Percentiles rank a stretch among this genome's conserved stretches.
phyloP scores from a whole-genome alignment of 345 rosid species.

The Brassica cretica region DNA sequence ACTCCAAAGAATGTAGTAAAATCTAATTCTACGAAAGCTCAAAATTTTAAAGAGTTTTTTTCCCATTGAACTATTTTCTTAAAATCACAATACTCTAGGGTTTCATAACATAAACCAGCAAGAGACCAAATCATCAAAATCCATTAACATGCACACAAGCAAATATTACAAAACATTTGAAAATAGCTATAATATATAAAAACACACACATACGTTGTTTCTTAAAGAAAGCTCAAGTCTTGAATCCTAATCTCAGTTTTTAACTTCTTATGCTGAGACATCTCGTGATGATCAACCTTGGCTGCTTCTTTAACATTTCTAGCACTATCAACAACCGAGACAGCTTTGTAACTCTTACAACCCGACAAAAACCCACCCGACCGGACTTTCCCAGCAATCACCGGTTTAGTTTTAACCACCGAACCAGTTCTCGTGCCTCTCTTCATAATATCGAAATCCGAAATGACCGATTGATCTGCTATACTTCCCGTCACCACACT shows the following conservation, averaged over 20 bases:
- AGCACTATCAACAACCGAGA: conserved; percentile 55
- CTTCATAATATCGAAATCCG: conserved; percentile 53
- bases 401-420: conserved; percentile 23
- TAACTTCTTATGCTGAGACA: conserved; percentile 35
- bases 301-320: conserved; percentile 25
- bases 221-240: conserved; percentile 41
- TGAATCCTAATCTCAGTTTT: conserved; percentile 39
- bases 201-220: background rate
- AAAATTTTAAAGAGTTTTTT: background rate
- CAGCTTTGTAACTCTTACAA: conserved; percentile 74
- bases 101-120: background rate
- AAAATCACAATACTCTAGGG: background rate
- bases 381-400: conserved; percentile 39
- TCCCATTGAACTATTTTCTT: background rate
- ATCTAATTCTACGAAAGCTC: background rate
- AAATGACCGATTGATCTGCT: conserved; percentile 61
- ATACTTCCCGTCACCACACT: conserved; percentile 87
- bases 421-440: conserved; percentile 34
- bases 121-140: conserved; percentile 11
- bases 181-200: background rate
- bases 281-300: conserved; percentile 25
- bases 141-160: background rate
- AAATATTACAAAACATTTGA: conserved; percentile 14
- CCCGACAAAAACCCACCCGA: conserved; percentile 56
- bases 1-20: background rate